Conservation (phyloP, 176 grass and related monocot genomes). For the Aegilops longissima region DNA sequence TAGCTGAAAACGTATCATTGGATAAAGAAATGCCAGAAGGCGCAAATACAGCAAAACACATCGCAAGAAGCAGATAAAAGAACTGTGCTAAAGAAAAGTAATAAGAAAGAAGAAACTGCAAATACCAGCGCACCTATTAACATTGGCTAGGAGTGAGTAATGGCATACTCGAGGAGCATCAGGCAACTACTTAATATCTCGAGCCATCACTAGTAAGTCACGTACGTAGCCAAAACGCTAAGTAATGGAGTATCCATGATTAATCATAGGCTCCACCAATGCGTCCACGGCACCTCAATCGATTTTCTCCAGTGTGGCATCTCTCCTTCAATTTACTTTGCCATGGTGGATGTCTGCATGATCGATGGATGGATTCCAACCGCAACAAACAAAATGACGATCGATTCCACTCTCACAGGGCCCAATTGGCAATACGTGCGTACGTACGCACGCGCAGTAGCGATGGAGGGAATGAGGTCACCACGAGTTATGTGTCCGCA, state of each 20-base stretch:
- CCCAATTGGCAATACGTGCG: neutral
- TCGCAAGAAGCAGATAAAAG: neutral
- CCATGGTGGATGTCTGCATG: neutral
- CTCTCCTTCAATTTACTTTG: neutral
- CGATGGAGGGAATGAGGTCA: too few species aligned
- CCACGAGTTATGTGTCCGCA: too few species aligned
- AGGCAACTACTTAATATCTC: too few species aligned
- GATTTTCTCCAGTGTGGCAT: neutral
- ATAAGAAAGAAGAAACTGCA: neutral
- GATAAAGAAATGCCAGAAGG: too few species aligned
- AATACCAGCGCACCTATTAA: neutral
- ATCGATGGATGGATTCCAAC: neutral
- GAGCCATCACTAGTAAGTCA: neutral
- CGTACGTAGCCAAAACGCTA: neutral
- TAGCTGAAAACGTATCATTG: neutral
- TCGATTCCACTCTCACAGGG: neutral
- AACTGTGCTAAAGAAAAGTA: neutral
- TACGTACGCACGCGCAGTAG: too few species aligned
- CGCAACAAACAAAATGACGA: too few species aligned
- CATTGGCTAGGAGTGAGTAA: too few species aligned
- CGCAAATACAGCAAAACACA: neutral
- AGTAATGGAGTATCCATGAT: neutral
- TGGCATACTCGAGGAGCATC: neutral
- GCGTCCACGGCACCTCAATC: neutral
- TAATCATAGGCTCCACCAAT: neutral